Base-by-base conservation (phyloP, 2,329 filamentous ascomycete species). In the Fusarium transvaalense region DNA sequence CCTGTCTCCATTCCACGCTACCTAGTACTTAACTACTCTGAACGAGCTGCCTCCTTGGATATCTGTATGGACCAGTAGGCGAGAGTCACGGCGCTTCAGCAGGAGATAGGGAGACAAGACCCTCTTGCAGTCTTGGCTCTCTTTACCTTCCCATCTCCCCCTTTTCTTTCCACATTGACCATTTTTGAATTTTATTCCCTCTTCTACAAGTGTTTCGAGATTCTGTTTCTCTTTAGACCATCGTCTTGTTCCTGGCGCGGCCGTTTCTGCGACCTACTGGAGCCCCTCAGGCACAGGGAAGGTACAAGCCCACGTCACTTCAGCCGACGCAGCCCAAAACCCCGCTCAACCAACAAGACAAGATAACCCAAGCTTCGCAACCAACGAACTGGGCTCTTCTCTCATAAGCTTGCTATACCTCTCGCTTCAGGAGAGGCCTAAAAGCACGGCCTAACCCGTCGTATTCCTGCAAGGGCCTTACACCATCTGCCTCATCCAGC, bases 261-360 rank as follows among this genome's bases (percentile, higher is more conserved):
- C 74, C 74, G 66, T 74, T 74, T 74, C 72, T 76, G 74, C 74
- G 74, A 72, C 74, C 74, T 56, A 50, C 63, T 71, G 71, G 66
- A 69, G 62, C 58, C 69, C 45, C 53, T 60, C 61, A 57, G 47
- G 57, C 39, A 57, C 68, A 56, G 56, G 56, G 52, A 61, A 69
- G 45, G 55, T 53, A 61, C 60, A 50, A 54, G 48, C 60, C 61
- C 59, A 61, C 56, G 56, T 55, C 59, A 61, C 46, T 61, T 55
- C 59, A 55, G 46, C 34, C 45, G 41, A 48, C 31, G 45, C 54
- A 60, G 54, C 56, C 54, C 54, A 60, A 61, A 60, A 74, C 71
- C 71, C 71, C 71, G 71, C 71, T 67, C 62, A 73, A 66, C 56
- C 65, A 62, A 45, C 56, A 69, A 62, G 56, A 63, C 42, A 42